A percentile compares a stretch with the other conserved stretches of the same genome.
These are phyloP conservation scores for Talaromyces islandicus DNA, from an alignment of 2,329 filamentous ascomycete species.

Conservation along the genomic window DNA sequence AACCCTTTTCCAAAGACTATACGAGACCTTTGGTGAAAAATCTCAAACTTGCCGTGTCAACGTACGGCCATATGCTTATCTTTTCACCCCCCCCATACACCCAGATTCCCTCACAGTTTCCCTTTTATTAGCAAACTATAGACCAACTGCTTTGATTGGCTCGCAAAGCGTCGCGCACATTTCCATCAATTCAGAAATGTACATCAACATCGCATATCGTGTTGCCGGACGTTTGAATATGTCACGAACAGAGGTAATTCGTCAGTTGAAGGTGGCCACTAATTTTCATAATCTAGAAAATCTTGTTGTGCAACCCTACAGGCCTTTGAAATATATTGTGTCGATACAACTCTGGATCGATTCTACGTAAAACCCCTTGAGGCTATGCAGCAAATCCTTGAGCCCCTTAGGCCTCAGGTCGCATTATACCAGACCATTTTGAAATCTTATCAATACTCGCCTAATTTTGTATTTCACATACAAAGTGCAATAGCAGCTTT, in stretches of 20 bases:
- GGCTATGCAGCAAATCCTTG: constrained; percentile 4
- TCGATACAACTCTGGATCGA: constrained; percentile 8
- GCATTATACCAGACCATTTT: constrained; percentile 10
- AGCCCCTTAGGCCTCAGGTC: constrained; percentile 9
- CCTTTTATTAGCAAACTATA: constrained; percentile 14
- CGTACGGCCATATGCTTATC: constrained; percentile 15
- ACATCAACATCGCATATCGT: constrained; percentile 12
- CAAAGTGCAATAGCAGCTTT: constrained; percentile 8
- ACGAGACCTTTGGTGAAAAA: not conserved
- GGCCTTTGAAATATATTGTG: constrained; percentile 8
- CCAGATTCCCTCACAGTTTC: constrained; percentile 11
- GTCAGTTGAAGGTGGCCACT: not conserved
- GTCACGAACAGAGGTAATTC: constrained; percentile 1
- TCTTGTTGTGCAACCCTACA: constrained; percentile 7
- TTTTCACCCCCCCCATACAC: constrained; percentile 14
- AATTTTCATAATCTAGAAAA: constrained; percentile 10
- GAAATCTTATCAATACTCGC: constrained; percentile 8
- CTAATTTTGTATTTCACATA: constrained; percentile 13
- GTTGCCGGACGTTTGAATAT: constrained; percentile 9
- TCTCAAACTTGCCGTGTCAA: constrained; percentile 13
- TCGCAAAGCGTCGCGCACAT: constrained; percentile 12
- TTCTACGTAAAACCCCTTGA: constrained; percentile 9
- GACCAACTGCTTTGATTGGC: constrained; percentile 12
- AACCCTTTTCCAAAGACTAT: not conserved
- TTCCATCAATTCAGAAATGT: constrained; percentile 12